phyloP scores from a whole-genome alignment of 1,139 yeast species.

The Sugiyamaella pinicola region DNA sequence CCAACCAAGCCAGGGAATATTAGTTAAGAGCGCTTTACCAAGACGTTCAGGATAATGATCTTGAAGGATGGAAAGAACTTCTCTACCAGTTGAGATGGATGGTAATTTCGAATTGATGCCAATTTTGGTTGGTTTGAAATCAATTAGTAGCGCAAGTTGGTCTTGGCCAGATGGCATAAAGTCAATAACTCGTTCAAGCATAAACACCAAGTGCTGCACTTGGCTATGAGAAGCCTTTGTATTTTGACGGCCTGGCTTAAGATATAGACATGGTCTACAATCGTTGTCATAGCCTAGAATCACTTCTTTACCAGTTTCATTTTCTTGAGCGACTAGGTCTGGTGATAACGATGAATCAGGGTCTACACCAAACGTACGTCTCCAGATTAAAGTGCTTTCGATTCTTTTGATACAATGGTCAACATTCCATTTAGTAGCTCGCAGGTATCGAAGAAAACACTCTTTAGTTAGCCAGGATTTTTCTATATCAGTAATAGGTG shows the following conservation, averaged over 20 bases:
- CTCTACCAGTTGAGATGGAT: constrained; percentile 75
- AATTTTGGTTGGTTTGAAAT: constrained; percentile 69
- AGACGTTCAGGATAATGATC: constrained; percentile 95
- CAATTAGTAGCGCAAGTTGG: constrained; percentile 83
- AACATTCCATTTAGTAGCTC: constrained; percentile 89
- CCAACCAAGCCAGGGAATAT: constrained; percentile 92
- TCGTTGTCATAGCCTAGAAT: constrained; percentile 87
- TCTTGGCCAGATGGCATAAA: constrained; percentile 97
- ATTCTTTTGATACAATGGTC: constrained; percentile 72
- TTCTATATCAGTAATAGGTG: constrained; percentile 59
- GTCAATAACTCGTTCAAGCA: constrained; percentile 87
- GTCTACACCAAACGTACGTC: constrained; percentile 86
- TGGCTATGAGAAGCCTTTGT: constrained; percentile 84
- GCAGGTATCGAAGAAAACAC: constrained; percentile 79
- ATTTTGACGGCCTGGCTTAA: constrained; percentile 91
- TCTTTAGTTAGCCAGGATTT: constrained; percentile 90
- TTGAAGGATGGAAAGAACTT: constrained; percentile 82
- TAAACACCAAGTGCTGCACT: constrained; percentile 88
- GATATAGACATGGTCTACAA: constrained; percentile 83
- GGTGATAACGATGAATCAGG: constrained; percentile 59
- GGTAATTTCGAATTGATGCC: constrained; percentile 72
- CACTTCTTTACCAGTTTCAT: constrained; percentile 85
- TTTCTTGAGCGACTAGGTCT: constrained; percentile 67
- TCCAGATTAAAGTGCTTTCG: constrained; percentile 79
- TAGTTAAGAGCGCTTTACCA: constrained; percentile 86